Evolutionary conservation across 306 rosid genomes (phyloP), one percentile per base, ranked within the genome.

Genomic region (Acacia melanoxylon): DNA sequence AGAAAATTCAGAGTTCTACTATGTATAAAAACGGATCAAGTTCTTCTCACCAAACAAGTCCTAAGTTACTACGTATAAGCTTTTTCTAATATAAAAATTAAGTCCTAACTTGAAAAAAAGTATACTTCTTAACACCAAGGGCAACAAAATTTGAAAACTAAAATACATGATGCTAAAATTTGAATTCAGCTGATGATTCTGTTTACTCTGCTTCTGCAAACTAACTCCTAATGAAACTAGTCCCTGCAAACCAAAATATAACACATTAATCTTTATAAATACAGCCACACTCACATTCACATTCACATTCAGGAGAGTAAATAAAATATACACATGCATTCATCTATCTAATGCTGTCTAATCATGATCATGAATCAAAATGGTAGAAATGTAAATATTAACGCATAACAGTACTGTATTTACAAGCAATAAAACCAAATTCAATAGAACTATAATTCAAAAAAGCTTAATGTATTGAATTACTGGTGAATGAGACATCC

Each of bases 161-260:
- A 22, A 19, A 33, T 54, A 19, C 62, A 54, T 20, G 25, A 22
- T n/a, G 27, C 63, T n/a, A 33, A 56, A 69, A 69, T 68, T 74
- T 68, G 56, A 81, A 75, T 59, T n/a, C 72, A 48, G 31, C 66
- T 24, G 66, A 58, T 20, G 29, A 59, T 22, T n/a, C 63, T 59
- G 66, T 59, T 16, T 59, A 10, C 66, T 56, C 27, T 56, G 27
- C 25, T 56, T 56, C 27, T 56, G 63, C 63, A n/a, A 3, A 56
- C 25, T n/a, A 12, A 9, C 31, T 22, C 31, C 66, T 10, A 2
- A 10, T 22, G 66, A 59, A 59, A 22, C 33, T 24, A 59, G 33
- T 59, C 66, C 66, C 66, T 59, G 33, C 66, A 59, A 22, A 24
- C 16, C 66, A 59, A 59, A 22, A 24, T 59, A 59, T 22, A 59